phyloP scores from a whole-genome alignment of 805 yeast genomes.

The Yamadazyma sp. region DNA sequence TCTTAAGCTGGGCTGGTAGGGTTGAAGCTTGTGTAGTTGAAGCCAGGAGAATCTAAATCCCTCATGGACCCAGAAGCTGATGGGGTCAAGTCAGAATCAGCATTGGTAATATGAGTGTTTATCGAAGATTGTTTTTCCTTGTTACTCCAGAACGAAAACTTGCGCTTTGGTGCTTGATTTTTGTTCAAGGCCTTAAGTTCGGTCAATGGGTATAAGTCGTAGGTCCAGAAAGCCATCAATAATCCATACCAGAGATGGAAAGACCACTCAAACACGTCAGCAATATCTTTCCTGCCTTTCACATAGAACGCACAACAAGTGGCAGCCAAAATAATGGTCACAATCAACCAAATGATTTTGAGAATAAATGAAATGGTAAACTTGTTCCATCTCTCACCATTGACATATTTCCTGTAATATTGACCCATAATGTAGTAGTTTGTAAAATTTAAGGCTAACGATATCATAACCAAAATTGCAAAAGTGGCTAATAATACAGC shows the following conservation, averaged over 20 bases:
- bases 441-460: conserved; percentile 26
- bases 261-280: conserved; percentile 26
- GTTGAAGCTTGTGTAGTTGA: conserved; percentile 14
- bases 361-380: conserved; percentile 27
- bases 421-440: conserved; percentile 32
- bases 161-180: conserved; percentile 8
- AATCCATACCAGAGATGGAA: conserved; percentile 30
- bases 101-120: conserved; percentile 10
- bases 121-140: conserved; percentile 11
- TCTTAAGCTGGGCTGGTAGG: conserved; percentile 10
- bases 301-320: conserved; percentile 23
- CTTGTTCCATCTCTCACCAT: conserved; percentile 29
- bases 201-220: conserved; percentile 29
- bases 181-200: conserved; percentile 19
- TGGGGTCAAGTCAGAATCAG: conserved; percentile 14
- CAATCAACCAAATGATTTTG: conserved; percentile 25
- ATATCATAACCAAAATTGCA: conserved; percentile 25
- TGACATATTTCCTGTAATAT: conserved; percentile 27
- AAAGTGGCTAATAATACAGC: conserved; percentile 25
- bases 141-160: conserved; percentile 13
- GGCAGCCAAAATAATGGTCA: conserved; percentile 22
- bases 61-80: conserved; percentile 9
- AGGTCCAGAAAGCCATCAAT: conserved; percentile 28
- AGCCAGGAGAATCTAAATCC: conserved; percentile 16
- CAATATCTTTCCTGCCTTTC: conserved; percentile 16